Evolutionary conservation across 768 basidiomycete species (phyloP), one percentile per base, ranked within the genome.

Genomic region (Leccinellum albellum): DNA sequence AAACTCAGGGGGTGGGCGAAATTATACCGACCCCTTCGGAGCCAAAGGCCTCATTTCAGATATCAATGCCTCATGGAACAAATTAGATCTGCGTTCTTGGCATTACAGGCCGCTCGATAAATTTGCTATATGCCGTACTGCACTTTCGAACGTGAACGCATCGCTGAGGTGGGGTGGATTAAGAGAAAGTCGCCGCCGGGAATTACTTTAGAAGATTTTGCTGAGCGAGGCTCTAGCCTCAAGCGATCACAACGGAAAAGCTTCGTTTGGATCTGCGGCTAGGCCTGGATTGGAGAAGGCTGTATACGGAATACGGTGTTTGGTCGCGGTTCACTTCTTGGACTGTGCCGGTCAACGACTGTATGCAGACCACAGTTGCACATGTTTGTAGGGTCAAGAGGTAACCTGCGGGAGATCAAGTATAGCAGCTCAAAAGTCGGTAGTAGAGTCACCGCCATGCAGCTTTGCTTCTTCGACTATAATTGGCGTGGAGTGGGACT

Each of bases 391-490:
- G 5, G 20, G 40, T 20, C n/a, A 42, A 42, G 40, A 42, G 50
- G 24, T 46, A 20, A 47, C 29, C 33, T 24, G 32, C 35, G n/a
- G 21, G 6, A n/a, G 17, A 47, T 33, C 51, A 37, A 49, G n/a
- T 49, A 32, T 13, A 54, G 24, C 20, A 54, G 45, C 32, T 21
- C 24, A 28, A 20, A 51, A 40, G 44, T 31, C 7, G 53, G 20
- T 40, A 6, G 20, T 40, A 6, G 40, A 40, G n/a, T 40, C 40
- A 20, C 40, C 60, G 51, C 54, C 59, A 59, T 57, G 12, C 52
- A 46, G 59, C 55, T 40, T 47, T 37, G 52, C 50, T 42, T 51
- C 51, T 46, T n/a, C 40, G 5, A 21, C 20, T 29, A 23, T 37
- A 24, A 31, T 47, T 40, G n/a, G 47, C 31, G 2, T 23, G 53